Base-by-base conservation (phyloP, 441 rosid genomes). In the Erodium moschatum region DNA sequence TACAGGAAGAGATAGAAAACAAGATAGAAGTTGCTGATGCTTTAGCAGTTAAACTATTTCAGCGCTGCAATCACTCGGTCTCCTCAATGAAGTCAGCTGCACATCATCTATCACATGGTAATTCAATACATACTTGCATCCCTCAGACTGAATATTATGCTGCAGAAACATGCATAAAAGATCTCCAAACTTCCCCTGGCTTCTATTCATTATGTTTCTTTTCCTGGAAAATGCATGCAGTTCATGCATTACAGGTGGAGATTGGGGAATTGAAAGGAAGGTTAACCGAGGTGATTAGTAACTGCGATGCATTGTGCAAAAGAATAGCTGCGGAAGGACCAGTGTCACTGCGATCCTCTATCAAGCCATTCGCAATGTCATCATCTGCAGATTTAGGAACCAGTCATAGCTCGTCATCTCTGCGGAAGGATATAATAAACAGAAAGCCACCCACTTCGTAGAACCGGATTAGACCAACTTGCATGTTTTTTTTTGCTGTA, bases 1-100 rank as follows among this genome's bases (percentile, higher is more conserved):
- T 80, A 69, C 83, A 94, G 98, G 98, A 89, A 80, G 97, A 85
- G 68, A 78, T 89, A 65, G 97, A 91, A 81, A 85, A 89, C 88
- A 87, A 84, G 85, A 89, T 91, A 73, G 97, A 94, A 84, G 89
- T 91, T 48, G 92, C 83, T 1, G 97, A 94, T 84, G 97, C 96
- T 72, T 82, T 94, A 87, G 85, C 94, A 12, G 74, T 84, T 70
- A 91, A 94, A 85, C 94, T 94, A 73, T 80, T 83, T 70, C 92
- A 88, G 79, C 81, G 97, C 16, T 89, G 83, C 79, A 85, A 85
- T 73, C 69, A 83, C 81, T 88, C 97, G 0, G 91, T 75, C 33
- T 89, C 97, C 20, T 75, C 92, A 33, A 87, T 88, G 97, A 85
- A 85, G 81, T 81, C 89, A 1, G 82, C 90, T 69, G 85, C 96